A percentile compares a stretch with the other conserved stretches of the same genome.
Evolutionary conservation across 2,329 filamentous ascomycete species (phyloP).

Genomic region (Aureobasidium mangrovei): DNA sequence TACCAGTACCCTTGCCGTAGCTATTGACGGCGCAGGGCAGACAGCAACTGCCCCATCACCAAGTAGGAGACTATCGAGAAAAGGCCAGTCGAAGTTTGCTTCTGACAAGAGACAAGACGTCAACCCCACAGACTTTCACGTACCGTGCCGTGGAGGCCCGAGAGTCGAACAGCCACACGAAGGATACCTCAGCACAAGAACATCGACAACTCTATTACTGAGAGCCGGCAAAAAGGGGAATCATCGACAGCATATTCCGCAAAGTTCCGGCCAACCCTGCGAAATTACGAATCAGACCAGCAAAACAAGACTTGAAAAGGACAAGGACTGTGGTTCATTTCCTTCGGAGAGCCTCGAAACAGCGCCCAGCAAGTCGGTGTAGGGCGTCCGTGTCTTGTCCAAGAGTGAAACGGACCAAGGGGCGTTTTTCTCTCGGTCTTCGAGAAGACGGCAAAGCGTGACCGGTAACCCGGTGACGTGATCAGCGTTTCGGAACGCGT

Average conservation of each 20-base stretch:
- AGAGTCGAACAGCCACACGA: neutral
- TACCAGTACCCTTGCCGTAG: too few relatives aligned
- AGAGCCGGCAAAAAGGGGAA: neutral
- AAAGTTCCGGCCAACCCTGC: neutral
- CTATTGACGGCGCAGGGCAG: too few relatives aligned
- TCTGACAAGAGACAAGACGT: constrained; percentile 1
- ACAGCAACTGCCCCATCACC: neutral
- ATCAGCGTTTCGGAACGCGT: neutral
- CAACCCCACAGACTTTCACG: neutral
- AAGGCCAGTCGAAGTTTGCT: neutral
- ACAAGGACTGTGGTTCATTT: constrained; percentile 1
- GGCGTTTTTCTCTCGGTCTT: constrained; percentile 5
- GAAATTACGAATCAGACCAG: constrained; percentile 2
- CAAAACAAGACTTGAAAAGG: neutral
- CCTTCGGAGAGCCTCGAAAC: constrained; percentile 7
- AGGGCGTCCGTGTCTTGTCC: constrained; percentile 9
- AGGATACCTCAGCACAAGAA: neutral
- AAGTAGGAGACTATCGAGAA: neutral
- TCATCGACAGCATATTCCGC: neutral
- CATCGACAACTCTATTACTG: neutral
- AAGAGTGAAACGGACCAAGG: constrained; percentile 11
- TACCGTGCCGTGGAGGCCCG: constrained; percentile 1
- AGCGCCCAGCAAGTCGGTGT: constrained; percentile 4
- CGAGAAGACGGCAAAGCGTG: constrained; percentile 3
- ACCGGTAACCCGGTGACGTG: constrained; percentile 2